phyloP scores from a whole-genome alignment of 2,329 filamentous ascomycete genomes.

The Leptographium lundbergii region DNA sequence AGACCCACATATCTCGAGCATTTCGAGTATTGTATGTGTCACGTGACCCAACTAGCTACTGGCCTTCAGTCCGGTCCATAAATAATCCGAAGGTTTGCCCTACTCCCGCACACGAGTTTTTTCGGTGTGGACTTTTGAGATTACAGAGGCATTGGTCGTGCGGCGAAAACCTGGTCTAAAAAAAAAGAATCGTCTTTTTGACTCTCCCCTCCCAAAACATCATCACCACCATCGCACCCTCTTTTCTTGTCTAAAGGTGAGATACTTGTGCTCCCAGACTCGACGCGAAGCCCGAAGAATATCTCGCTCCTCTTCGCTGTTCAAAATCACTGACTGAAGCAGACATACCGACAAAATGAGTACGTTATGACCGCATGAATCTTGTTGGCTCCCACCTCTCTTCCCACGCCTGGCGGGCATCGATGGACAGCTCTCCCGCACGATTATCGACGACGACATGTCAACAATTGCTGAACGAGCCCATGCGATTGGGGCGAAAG shows the following conservation, averaged over 20 bases:
- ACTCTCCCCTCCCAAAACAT: neutral
- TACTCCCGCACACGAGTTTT: constrained; percentile 2
- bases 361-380: constrained; percentile 24
- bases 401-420: constrained; percentile 6
- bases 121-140: neutral
- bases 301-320: neutral
- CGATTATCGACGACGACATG: neutral
- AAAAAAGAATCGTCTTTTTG: constrained; percentile 2
- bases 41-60: too few relatives aligned
- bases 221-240: constrained; percentile 1
- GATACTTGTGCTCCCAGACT: neutral
- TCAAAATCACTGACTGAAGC: constrained; percentile 3
- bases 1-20: too few relatives aligned
- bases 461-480: neutral
- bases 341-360: constrained; percentile 40
- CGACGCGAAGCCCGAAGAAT: neutral
- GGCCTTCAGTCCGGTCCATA: neutral
- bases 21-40: too few relatives aligned
- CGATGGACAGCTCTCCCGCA: constrained; percentile 8
- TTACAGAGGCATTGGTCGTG: neutral
- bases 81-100: neutral
- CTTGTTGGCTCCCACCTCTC: neutral
- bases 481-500: constrained; percentile 14
- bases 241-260: constrained; percentile 6
- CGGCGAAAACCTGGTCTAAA: constrained; percentile 3